phyloP scores from a whole-genome alignment of 805 yeast genomes.

The Starmerella potacharoeniae region DNA sequence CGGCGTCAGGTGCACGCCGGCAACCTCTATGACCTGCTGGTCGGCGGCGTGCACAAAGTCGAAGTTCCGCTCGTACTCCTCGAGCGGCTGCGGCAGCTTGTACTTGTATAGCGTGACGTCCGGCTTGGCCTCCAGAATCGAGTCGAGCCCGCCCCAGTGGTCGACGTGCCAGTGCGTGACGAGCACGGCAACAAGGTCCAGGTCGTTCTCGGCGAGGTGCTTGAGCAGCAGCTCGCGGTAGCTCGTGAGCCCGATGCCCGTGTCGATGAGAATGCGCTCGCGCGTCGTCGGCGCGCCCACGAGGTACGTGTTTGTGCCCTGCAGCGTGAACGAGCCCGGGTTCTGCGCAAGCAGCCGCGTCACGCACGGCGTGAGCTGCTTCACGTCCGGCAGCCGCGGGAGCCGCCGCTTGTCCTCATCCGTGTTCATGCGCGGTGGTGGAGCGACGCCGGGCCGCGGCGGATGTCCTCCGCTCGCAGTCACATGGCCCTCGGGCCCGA shows the following conservation, averaged over 20 bases:
- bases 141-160: slow-evolving; percentile 27
- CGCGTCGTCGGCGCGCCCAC: slow-evolving; percentile 26
- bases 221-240: slow-evolving; percentile 23
- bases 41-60: slow-evolving; percentile 20
- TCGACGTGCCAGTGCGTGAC: slow-evolving; percentile 32
- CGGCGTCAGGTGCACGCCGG: slow-evolving; percentile 26
- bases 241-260: slow-evolving; percentile 29
- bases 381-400: slow-evolving; percentile 15
- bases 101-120: slow-evolving; percentile 15
- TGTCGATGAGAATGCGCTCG: slow-evolving; percentile 28
- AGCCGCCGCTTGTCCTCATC: neutral
- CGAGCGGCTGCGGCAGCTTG: slow-evolving; percentile 1
- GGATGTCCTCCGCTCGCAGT: neutral
- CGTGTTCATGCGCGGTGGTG: neutral
- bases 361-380: slow-evolving; percentile 26
- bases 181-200: slow-evolving; percentile 19
- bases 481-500: neutral
- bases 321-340: slow-evolving; percentile 31
- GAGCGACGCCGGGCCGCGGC: neutral
- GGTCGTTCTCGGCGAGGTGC: slow-evolving; percentile 19
- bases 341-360: slow-evolving; percentile 30
- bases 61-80: neutral
- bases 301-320: slow-evolving; percentile 33
- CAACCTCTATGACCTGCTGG: slow-evolving; percentile 19
- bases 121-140: slow-evolving; percentile 16